Evolutionary conservation across 1,139 yeast genomes (phyloP).

Genomic region (Kodamaea alishanica): DNA sequence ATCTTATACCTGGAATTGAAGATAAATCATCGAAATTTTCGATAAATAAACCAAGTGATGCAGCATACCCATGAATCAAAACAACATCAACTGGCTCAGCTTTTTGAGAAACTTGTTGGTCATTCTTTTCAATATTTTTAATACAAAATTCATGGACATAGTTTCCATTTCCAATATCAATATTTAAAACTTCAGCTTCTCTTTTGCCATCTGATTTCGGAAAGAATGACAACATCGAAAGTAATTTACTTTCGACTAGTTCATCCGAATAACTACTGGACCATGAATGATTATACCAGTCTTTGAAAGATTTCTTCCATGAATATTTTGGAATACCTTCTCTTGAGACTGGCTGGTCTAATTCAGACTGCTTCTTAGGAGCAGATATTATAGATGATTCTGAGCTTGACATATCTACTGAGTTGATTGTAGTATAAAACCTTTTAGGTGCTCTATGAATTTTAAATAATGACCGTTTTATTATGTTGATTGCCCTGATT

Average conservation of each 20-base stretch:
- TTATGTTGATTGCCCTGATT: no score
- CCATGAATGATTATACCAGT: conserved; percentile 38
- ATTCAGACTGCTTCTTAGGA: background rate
- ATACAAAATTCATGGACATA: conserved; percentile 58
- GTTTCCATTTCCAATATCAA: conserved; percentile 25
- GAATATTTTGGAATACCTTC: conserved; percentile 18
- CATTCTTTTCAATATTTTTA: conserved; percentile 27
- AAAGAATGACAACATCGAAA: conserved; percentile 53
- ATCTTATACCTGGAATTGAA: conserved; percentile 38
- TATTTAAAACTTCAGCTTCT: conserved; percentile 44
- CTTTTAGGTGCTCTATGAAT: no score
- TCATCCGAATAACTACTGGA: conserved; percentile 23
- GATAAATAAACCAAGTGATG: conserved; percentile 43
- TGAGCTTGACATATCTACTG: no score
- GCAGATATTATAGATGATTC: no score
- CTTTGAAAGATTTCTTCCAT: conserved; percentile 32
- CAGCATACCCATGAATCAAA: conserved; percentile 47
- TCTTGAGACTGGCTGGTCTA: background rate
- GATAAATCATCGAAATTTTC: conserved; percentile 40
- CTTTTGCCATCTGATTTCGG: conserved; percentile 54
- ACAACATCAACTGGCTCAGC: conserved; percentile 31
- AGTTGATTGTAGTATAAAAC: no score
- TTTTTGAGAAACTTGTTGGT: conserved; percentile 9
- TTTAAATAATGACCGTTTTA: no score
- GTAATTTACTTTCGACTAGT: conserved; percentile 30